A percentile compares a stretch with the other conserved stretches of the same genome.
Evolutionary conservation across 805 yeast species (phyloP).

Genomic region (Barnettozyma wickerhamii): DNA sequence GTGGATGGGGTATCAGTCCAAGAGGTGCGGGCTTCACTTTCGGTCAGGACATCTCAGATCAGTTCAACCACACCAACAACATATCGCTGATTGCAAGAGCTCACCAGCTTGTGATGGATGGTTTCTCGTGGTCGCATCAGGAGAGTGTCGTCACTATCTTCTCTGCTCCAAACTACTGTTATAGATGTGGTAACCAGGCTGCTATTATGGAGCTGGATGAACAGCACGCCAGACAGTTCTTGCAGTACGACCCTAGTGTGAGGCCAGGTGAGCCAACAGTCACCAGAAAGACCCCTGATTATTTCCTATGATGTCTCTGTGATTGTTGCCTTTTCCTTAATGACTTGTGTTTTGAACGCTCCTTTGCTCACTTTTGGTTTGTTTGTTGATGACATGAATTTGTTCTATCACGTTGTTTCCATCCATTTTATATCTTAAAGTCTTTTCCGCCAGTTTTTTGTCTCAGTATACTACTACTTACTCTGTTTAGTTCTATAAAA

Average conservation of each 20-base stretch:
- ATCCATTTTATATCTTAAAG: not conserved
- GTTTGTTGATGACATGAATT: not conserved
- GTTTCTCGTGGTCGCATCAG: conserved; percentile 92
- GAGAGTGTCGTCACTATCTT: conserved; percentile 92
- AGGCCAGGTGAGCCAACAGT: conserved; percentile 99
- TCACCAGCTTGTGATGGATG: conserved; percentile 97
- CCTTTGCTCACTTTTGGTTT: not conserved
- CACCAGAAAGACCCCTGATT: conserved; percentile 94
- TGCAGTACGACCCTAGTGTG: conserved; percentile 94
- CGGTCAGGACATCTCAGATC: conserved; percentile 93
- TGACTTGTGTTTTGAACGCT: not conserved
- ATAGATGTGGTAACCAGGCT: conserved; percentile 97
- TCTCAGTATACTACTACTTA: not conserved
- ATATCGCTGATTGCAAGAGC: conserved; percentile 87
- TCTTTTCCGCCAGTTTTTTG: not conserved
- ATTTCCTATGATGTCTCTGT: conserved; percentile 44
- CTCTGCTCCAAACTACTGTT: conserved; percentile 94
- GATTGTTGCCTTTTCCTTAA: not conserved
- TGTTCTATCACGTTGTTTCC: not conserved
- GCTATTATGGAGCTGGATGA: conserved; percentile 98
- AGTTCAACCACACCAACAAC: conserved; percentile 88
- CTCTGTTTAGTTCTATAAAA: not conserved
- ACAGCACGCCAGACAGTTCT: conserved; percentile 81
- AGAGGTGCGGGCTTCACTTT: conserved; percentile 98
- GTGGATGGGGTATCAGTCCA: conserved; percentile 97